phyloP scores from a whole-genome alignment of 352 stramenopile species.

The Phytophthora capsici region DNA sequence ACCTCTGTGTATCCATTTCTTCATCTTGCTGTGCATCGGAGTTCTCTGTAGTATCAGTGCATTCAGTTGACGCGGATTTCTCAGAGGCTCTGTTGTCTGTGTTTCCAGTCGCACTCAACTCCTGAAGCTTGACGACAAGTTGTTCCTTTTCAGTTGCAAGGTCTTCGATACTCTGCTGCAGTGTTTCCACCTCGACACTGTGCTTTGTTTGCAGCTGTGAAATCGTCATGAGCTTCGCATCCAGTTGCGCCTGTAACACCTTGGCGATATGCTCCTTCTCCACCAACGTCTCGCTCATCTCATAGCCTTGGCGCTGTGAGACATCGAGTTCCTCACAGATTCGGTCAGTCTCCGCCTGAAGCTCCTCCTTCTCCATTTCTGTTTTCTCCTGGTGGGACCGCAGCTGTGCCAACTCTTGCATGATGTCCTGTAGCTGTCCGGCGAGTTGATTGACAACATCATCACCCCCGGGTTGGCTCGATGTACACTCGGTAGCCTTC shows the following conservation, averaged over 20 bases:
- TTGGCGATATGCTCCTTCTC: constrained; percentile 51
- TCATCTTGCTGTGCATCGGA: neutral
- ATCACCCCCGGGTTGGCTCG: constrained; percentile 9
- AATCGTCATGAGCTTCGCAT: constrained; percentile 54
- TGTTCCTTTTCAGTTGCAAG: constrained; percentile 39
- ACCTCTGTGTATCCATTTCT: constrained; percentile 7
- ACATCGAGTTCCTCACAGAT: constrained; percentile 44
- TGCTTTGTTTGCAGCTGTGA: constrained; percentile 44
- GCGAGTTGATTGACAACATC: constrained; percentile 32
- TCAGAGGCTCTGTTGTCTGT: constrained; percentile 3
- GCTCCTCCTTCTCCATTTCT: constrained; percentile 42
- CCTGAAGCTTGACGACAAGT: constrained; percentile 27
- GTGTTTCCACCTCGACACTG: constrained; percentile 31
- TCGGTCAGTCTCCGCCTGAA: constrained; percentile 39
- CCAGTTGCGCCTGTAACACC: constrained; percentile 51
- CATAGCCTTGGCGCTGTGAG: constrained; percentile 32
- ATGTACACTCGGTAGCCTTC: neutral
- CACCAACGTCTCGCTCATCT: constrained; percentile 46
- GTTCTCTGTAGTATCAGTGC: constrained; percentile 14
- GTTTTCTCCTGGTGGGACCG: constrained; percentile 38
- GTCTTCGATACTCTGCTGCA: constrained; percentile 42
- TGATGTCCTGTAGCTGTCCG: constrained; percentile 42
- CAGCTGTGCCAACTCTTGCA: constrained; percentile 46
- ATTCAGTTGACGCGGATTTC: constrained; percentile 4
- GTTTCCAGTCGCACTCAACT: constrained; percentile 31